A percentile compares a stretch with the other conserved stretches of the same genome.
phyloP scores from a whole-genome alignment of 1,284 basidiomycete genomes.

The Neolentinus lepideus region DNA sequence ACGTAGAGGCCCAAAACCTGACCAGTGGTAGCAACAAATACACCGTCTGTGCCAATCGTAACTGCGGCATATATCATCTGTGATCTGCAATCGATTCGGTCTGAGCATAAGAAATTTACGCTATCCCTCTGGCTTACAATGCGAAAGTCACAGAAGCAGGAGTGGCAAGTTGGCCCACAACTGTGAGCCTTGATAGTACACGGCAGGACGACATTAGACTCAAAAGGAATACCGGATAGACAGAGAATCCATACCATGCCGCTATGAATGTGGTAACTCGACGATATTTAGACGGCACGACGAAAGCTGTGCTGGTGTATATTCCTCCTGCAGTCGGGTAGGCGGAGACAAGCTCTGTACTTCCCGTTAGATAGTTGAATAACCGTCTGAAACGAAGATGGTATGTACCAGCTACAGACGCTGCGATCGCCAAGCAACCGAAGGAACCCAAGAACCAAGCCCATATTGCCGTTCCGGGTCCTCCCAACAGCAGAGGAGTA shows the following conservation, averaged over 20 bases:
- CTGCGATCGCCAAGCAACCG: conserved; percentile 13
- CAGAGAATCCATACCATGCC: conserved; percentile 9
- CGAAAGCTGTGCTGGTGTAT: conserved; percentile 13
- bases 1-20: conserved; percentile 14
- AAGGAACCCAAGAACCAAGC: conserved; percentile 14
- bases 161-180: conserved; percentile 16
- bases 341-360: conserved; percentile 12
- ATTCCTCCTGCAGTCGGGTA: conserved; percentile 15
- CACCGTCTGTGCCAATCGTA: conserved; percentile 13
- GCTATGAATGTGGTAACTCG: conserved; percentile 10
- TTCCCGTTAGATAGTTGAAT: too few relatives aligned
- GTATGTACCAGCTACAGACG: conserved; percentile 12
- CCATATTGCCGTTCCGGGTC: conserved; percentile 14
- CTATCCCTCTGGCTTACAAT: conserved; percentile 4
- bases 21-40: conserved; percentile 12
- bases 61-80: conserved; percentile 17
- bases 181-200: conserved; percentile 11
- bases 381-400: not conserved
- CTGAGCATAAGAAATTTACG: not conserved
- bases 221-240: not conserved
- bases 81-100: conserved; percentile 1
- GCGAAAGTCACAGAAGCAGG: conserved; percentile 15
- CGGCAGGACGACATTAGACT: not conserved
- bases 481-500: conserved; percentile 13
- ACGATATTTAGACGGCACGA: conserved; percentile 11